Conservation (phyloP, 2,329 filamentous ascomycete genomes). For the Penicillium sp. region DNA sequence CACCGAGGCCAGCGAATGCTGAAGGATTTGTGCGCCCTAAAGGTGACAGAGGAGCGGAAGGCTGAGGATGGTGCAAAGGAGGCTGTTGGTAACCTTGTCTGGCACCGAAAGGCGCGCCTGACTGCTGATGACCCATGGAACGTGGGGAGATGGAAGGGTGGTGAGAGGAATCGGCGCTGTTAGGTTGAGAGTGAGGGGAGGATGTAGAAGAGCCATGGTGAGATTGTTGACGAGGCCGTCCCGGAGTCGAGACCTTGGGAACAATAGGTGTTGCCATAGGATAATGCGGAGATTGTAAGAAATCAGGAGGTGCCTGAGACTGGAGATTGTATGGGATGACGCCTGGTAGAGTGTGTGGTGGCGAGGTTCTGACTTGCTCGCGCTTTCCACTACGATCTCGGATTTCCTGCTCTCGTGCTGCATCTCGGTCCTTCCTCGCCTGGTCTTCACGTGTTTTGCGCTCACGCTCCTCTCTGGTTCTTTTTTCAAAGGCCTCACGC, state of each 20-base stretch:
- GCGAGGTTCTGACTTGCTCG: slow-evolving; percentile 50
- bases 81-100: slow-evolving; percentile 59
- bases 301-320: slow-evolving; percentile 51
- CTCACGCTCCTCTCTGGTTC: slow-evolving; percentile 63
- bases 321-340: slow-evolving; percentile 56
- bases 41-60: slow-evolving; percentile 63
- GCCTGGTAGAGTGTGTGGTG: slow-evolving; percentile 59
- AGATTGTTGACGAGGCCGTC: slow-evolving; percentile 71
- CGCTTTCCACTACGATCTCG: slow-evolving; percentile 32
- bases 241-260: slow-evolving; percentile 78
- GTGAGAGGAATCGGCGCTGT: slow-evolving; percentile 57
- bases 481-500: slow-evolving; percentile 63
- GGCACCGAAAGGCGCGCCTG: slow-evolving; percentile 61
- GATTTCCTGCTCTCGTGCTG: slow-evolving; percentile 51
- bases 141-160: slow-evolving; percentile 61
- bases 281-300: slow-evolving; percentile 74
- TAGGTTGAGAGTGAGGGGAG: slow-evolving; percentile 58
- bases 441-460: slow-evolving; percentile 48
- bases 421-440: slow-evolving; percentile 60
- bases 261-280: slow-evolving; percentile 75
- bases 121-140: slow-evolving; percentile 64
- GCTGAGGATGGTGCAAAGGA: slow-evolving; percentile 58
- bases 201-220: slow-evolving; percentile 72
- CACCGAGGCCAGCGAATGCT: slow-evolving; percentile 52
- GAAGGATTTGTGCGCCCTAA: slow-evolving; percentile 59